A percentile compares a stretch with the other conserved stretches of the same genome.
phyloP scores from a whole-genome alignment of 371 early-diverging fungal species.

The Caulochytrium protostelioides region DNA sequence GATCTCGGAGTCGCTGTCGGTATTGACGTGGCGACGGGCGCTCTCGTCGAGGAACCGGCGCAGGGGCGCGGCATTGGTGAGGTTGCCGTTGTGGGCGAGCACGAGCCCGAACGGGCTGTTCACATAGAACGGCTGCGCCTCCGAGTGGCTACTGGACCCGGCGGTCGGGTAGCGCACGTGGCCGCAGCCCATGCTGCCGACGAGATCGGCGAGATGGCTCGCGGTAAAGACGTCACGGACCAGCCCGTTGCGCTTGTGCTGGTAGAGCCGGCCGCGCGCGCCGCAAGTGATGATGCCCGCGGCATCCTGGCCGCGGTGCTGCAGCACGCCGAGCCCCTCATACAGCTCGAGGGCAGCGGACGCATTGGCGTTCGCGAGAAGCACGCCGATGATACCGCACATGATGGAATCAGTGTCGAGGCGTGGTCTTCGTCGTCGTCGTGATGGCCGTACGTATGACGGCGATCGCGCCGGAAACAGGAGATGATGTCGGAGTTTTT shows the following conservation, averaged over 20 bases:
- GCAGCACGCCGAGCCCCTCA: constrained; percentile 77
- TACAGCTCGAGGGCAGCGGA: constrained; percentile 63
- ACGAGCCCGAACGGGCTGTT: constrained; percentile 92
- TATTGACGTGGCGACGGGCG: constrained; percentile 96
- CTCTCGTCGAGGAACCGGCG: constrained; percentile 62
- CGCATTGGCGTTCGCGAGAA: constrained; percentile 55
- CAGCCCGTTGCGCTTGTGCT: constrained; percentile 95
- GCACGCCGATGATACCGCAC: constrained; percentile 80
- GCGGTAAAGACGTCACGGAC: constrained; percentile 83
- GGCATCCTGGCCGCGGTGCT: constrained; percentile 96
- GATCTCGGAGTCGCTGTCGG: constrained; percentile 91
- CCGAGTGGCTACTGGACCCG: constrained; percentile 73
- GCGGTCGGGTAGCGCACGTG: constrained; percentile 97
- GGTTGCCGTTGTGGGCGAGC: constrained; percentile 95
- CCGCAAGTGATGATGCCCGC: constrained; percentile 96
- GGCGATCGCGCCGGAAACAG: too few relatives aligned
- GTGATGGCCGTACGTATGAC: too few relatives aligned
- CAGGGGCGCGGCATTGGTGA: constrained; percentile 77
- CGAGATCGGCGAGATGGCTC: constrained; percentile 43
- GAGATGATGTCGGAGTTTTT: too few relatives aligned
- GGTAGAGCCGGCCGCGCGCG: constrained; percentile 77
- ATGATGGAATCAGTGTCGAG: constrained; percentile 23
- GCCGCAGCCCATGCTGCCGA: constrained; percentile 81
- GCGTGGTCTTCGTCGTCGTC: too few relatives aligned
- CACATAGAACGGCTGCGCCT: constrained; percentile 96